Evolutionary conservation across 176 grass and related monocot genomes (phyloP), one percentile per base, ranked within the genome.

Genomic region (Carex pumila): DNA sequence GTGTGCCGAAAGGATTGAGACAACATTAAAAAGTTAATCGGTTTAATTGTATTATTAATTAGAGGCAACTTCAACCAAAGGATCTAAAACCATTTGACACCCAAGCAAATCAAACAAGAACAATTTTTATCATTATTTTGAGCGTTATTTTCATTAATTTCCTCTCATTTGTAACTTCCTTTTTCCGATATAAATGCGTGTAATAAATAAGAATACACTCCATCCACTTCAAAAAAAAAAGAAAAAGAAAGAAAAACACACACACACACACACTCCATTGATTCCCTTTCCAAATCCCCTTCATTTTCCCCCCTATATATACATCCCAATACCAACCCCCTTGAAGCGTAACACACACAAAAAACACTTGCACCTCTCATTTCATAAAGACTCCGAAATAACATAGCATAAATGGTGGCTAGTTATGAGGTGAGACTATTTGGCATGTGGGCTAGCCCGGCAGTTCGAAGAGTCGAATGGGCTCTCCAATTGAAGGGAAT

Each of bases 401-500:
- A 32, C 43, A 53, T 30, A 65, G 22, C 11, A 54, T 68, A 62
- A 83, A 83, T 83, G 80, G 80, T 83, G 60, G 41, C 80, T 49
- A 18, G 47, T 83, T 15, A 12, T 54, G 61, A 66, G 7, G 61
- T 83, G 80, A 83, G 21, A 21, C 80, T 83, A 31, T 67, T 34
- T 9, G 80, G 80, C 29, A 83, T 83, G 80, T 83, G 80, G 80
- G 80, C 80, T 31, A 83, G 80, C 29, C 80, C 80, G 7, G 80
- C 61, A 7, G 80, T 83, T 25, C 60, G 80, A 25, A 61, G 60
- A 68, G 83, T 56, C 64, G 66, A 29, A 37, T 87, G 85, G 79
- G 84, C 85, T 9, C 87, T 88, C 50, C 83, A 81, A 54, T 77
- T 91, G 61, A 94, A 90, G 83, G 83, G 87, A 68, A 84, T 91